Conservation (phyloP, 768 basidiomycete species). For the Leccinum arenicola region DNA sequence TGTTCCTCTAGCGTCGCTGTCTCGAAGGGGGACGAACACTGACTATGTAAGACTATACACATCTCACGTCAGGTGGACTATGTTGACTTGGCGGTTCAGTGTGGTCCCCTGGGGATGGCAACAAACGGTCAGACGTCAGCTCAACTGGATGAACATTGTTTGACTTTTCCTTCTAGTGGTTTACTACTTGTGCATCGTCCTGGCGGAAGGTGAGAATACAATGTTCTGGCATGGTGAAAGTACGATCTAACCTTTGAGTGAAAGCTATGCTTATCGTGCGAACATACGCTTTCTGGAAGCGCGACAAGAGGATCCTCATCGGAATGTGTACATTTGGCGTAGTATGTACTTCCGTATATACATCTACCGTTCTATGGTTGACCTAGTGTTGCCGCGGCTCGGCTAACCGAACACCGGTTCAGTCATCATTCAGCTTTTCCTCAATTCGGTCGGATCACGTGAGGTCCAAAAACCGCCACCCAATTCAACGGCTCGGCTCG, state of each 20-base stretch:
- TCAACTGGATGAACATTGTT: neutral
- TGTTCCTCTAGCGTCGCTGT: slow-evolving; percentile 4
- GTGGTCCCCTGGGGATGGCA: slow-evolving; percentile 11
- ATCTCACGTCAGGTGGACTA: neutral
- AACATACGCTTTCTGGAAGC: slow-evolving; percentile 19
- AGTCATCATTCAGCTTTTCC: too few relatives aligned
- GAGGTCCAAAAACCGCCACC: too few relatives aligned
- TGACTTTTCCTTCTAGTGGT: slow-evolving; percentile 5
- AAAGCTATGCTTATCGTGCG: slow-evolving; percentile 19
- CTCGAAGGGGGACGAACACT: neutral
- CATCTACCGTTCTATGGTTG: neutral
- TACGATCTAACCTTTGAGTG: neutral
- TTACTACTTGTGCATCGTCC: slow-evolving; percentile 14
- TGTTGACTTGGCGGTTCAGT: slow-evolving; percentile 5
- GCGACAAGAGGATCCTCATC: slow-evolving; percentile 16
- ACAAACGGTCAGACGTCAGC: slow-evolving; percentile 1
- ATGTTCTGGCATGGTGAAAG: neutral
- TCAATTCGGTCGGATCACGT: too few relatives aligned
- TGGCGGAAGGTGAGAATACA: slow-evolving; percentile 16
- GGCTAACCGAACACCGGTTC: too few relatives aligned
- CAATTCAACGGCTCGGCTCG: too few relatives aligned
- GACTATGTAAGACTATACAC: slow-evolving; percentile 6
- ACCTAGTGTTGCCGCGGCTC: too few relatives aligned
- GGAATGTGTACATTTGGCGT: slow-evolving; percentile 12
- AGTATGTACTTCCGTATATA: slow-evolving; percentile 1